Base-by-base conservation (phyloP, 2,329 filamentous ascomycete genomes). In the Cyphellophora europaea region DNA sequence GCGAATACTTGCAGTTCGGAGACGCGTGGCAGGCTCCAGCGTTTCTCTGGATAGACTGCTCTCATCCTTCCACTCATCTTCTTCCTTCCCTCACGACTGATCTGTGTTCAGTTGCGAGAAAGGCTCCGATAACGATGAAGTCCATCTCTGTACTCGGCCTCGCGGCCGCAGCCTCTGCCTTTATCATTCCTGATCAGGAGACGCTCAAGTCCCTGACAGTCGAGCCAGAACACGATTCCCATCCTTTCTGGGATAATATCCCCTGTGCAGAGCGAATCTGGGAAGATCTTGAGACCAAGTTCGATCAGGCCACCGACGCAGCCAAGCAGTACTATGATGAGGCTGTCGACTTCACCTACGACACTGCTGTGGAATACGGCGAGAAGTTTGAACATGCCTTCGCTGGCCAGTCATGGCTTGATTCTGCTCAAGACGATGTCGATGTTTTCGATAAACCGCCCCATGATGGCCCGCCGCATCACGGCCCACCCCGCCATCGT, bases 361-460 rank as follows among this genome's bases (percentile, higher is more conserved):
- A 65, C 12, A 49, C 54, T 3, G 53, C 52, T 29, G 53, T 58
- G 32, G 50, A 52, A 8, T 43, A 61, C 30, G 61, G 58, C 35
- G 54, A 61, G 47, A 60, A 61, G 32, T 50, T 66, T 17, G 51
- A 66, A 27, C 54, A 66, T 33, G 60, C 61, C 12, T 65, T 58
- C 43, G 64, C 69, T 40, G 54, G 63, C 11, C 56, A 67, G 32
- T 59, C 63, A 11, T 72, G 67, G 66, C 51, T 71, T 12, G 37
- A 49, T 12, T 39, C 42, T 21, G 40, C 43, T 25, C 30, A 35
- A 11, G 41, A 49, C 19, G 21, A 37, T 15, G 19, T 19, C 15
- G 41, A 43, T 25, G 13, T 19, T 13, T 19, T 30, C 17, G 33
- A 38, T 16, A 5, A 23, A 8, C 19, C 19, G 8, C 45, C 23